Evolutionary conservation across 2,329 filamentous ascomycete species (phyloP).

Genomic region (Cladosporium sp.): DNA sequence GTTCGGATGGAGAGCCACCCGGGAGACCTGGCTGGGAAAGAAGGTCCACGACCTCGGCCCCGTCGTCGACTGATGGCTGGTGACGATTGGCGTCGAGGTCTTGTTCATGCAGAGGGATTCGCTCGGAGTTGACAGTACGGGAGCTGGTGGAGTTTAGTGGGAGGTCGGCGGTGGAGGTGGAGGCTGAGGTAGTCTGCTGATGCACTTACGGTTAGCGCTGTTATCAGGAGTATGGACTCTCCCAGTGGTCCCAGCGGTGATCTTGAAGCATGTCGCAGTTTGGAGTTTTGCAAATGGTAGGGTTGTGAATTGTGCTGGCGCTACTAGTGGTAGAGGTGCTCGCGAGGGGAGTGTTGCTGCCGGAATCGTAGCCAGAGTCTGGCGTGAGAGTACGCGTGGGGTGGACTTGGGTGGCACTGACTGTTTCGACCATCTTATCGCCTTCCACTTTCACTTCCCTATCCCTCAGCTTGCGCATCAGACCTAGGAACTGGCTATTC

Average conservation of each 20-base stretch:
- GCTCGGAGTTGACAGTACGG: conserved; percentile 22
- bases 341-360: conserved; percentile 13
- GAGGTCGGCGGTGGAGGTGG: conserved; percentile 21
- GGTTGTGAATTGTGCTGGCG: conserved; percentile 8
- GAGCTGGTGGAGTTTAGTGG: conserved; percentile 23
- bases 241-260: conserved; percentile 32
- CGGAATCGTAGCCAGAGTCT: conserved; percentile 21
- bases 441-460: conserved; percentile 68
- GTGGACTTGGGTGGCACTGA: conserved; percentile 27
- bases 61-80: conserved; percentile 22
- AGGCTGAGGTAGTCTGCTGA: conserved; percentile 20
- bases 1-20: conserved; percentile 10
- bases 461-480: conserved; percentile 73
- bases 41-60: conserved; percentile 32
- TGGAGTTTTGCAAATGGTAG: conserved; percentile 10
- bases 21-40: conserved; percentile 22
- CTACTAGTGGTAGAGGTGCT: background rate
- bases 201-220: conserved; percentile 27
- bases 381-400: conserved; percentile 16
- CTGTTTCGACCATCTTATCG: conserved; percentile 59
- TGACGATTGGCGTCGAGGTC: conserved; percentile 26
- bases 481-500: conserved; percentile 68
- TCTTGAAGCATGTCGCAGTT: conserved; percentile 17
- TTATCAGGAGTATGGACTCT: conserved; percentile 26
- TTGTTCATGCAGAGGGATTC: conserved; percentile 23